These are phyloP conservation scores for Solanum chilense DNA, from an alignment of 257 asterid species.

Conservation along the genomic window DNA sequence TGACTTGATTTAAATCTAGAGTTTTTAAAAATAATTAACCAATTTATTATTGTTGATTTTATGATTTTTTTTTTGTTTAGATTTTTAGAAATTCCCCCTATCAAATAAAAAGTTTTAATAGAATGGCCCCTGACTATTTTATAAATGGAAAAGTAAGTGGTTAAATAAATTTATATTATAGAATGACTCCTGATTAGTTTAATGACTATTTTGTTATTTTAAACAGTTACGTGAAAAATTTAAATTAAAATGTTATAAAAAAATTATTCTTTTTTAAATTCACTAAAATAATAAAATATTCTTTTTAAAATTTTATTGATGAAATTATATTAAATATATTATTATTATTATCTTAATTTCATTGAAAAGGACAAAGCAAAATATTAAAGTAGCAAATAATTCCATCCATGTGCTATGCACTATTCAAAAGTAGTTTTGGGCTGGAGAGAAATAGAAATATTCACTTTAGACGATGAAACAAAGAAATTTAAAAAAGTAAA, in stretches of 20 bases:
- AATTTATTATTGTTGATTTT: neutral
- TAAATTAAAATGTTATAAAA: too few relatives aligned
- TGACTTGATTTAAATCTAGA: neutral
- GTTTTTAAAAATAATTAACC: neutral
- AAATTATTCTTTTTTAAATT: too few relatives aligned
- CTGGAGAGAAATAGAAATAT: neutral
- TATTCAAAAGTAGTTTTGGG: neutral
- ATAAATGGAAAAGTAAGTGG: too few relatives aligned
- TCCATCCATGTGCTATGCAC: neutral
- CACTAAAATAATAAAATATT: too few relatives aligned
- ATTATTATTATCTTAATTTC: neutral
- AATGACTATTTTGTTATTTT: too few relatives aligned
- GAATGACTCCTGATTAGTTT: accelerated
- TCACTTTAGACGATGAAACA: neutral
- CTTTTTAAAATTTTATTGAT: neutral
- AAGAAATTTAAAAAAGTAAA: neutral
- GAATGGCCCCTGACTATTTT: neutral
- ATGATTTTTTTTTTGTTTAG: neutral
- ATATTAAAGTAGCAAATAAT: neutral
- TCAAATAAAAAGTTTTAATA: neutral
- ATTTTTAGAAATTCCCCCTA: neutral
- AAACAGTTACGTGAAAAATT: accelerated
- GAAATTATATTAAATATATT: neutral
- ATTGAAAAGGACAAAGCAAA: too few relatives aligned
- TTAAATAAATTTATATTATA: too few relatives aligned